Conservation (phyloP, 345 rosid species). For the Punica granatum region DNA sequence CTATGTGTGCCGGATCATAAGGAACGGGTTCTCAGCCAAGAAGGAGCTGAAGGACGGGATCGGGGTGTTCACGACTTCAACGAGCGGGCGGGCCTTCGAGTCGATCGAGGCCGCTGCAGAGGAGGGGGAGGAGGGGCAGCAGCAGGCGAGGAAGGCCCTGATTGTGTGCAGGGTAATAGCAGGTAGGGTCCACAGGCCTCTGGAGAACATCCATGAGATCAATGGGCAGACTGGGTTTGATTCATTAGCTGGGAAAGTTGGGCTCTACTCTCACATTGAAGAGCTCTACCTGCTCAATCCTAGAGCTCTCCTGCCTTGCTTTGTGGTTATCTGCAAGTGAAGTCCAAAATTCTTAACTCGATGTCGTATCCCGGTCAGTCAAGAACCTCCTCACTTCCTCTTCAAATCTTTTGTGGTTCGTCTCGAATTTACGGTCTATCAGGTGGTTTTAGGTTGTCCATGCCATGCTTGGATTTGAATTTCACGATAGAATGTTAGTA, state of each 20-base stretch:
- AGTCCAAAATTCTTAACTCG: conserved; percentile 11
- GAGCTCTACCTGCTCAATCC: conserved; percentile 96
- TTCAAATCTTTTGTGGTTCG: neutral
- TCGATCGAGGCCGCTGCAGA: conserved; percentile 35
- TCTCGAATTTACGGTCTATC: neutral
- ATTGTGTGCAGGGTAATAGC: conserved; percentile 94
- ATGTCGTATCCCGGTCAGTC: too few relatives aligned
- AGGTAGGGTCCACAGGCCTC: conserved; percentile 89
- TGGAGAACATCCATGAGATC: conserved; percentile 82
- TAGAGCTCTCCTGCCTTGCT: conserved; percentile 62
- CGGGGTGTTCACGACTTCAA: conserved; percentile 91
- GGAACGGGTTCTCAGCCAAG: conserved; percentile 75
- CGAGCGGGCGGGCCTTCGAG: conserved; percentile 89
- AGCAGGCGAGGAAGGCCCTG: conserved; percentile 64
- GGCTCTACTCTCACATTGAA: conserved; percentile 83
- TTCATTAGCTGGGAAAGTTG: conserved; percentile 94
- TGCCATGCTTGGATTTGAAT: neutral
- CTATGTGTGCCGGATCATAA: conserved; percentile 66
- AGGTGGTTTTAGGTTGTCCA: neutral
- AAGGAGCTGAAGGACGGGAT: conserved; percentile 69
- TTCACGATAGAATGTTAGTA: neutral
- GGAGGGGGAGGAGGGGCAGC: conserved; percentile 38
- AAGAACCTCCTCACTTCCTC: too few relatives aligned
- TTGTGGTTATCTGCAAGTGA: conserved; percentile 56
- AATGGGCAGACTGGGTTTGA: conserved; percentile 82